These are phyloP conservation scores for Coemansia sp. DNA, from an alignment of 192 early-diverging fungal genomes.

Conservation along the genomic window DNA sequence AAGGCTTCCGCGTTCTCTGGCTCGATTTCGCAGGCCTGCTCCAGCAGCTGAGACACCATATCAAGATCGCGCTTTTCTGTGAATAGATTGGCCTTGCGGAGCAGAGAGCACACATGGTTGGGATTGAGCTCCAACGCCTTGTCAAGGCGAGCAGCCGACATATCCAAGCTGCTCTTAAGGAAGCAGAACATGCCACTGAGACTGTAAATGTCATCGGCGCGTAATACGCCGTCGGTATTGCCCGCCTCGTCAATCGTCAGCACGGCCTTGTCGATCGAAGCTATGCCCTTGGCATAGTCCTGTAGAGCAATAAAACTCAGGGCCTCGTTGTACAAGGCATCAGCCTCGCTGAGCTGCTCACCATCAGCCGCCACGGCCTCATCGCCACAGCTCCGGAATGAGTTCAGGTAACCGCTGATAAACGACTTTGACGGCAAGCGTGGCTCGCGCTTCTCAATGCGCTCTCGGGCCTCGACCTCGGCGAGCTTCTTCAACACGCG, in stretches of 20 bases:
- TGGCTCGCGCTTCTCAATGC: constrained; percentile 57
- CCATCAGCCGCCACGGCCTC: constrained; percentile 25
- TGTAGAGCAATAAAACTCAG: constrained; percentile 52
- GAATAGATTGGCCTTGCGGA: constrained; percentile 89
- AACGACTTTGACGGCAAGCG: constrained; percentile 91
- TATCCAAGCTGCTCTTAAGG: constrained; percentile 77
- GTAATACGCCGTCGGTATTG: constrained; percentile 24
- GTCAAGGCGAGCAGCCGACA: constrained; percentile 74
- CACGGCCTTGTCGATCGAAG: constrained; percentile 65
- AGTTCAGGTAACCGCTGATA: constrained; percentile 91
- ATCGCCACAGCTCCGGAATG: constrained; percentile 64
- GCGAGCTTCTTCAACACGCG: constrained; percentile 84
- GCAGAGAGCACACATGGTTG: constrained; percentile 76
- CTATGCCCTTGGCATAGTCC: constrained; percentile 63
- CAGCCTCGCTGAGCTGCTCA: constrained; percentile 34
- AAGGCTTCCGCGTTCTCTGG: constrained; percentile 83
- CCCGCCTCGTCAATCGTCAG: constrained; percentile 56
- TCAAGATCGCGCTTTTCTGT: constrained; percentile 76
- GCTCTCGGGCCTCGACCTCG: constrained; percentile 72
- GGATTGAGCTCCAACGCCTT: constrained; percentile 78
- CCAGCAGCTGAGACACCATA: constrained; percentile 28
- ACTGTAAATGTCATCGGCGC: constrained; percentile 74
- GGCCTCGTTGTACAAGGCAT: constrained; percentile 57
- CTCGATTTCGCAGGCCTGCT: constrained; percentile 56
- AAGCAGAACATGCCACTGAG: constrained; percentile 87